These are phyloP conservation scores for Solanum paucissectum DNA, from an alignment of 257 asterid species.

Conservation along the genomic window DNA sequence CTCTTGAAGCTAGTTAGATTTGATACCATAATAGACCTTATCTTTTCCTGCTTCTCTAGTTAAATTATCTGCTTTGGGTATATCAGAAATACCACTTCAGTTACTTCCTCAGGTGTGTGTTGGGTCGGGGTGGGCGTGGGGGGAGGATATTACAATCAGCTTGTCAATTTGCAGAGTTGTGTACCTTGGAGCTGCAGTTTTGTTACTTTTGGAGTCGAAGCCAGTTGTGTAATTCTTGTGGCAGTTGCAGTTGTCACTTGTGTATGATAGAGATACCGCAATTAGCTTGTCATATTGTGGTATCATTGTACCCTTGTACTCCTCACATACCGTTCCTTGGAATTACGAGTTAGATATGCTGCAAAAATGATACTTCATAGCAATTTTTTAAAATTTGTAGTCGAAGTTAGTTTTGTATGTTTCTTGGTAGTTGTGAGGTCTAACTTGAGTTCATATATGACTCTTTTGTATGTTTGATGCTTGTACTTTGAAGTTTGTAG, in stretches of 20 bases:
- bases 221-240: no score
- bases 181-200: no score
- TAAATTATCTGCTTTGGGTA: not conserved
- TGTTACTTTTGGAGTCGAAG: no score
- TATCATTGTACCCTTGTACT: not conserved
- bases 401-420: not conserved
- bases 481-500: not conserved
- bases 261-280: no score
- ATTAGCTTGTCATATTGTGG: no score
- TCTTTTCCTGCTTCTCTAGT: not conserved
- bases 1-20: not conserved
- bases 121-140: no score
- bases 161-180: no score
- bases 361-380: not conserved
- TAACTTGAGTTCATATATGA: not conserved
- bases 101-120: no score
- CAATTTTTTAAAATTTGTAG: no score
- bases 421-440: not conserved
- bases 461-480: not conserved
- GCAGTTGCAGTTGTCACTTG: no score
- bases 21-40: not conserved
- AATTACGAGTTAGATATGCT: not conserved
- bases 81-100: no score
- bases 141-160: no score
- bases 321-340: not conserved